Base-by-base conservation (phyloP, 768 basidiomycete species). In the Tulasnella calospora region DNA sequence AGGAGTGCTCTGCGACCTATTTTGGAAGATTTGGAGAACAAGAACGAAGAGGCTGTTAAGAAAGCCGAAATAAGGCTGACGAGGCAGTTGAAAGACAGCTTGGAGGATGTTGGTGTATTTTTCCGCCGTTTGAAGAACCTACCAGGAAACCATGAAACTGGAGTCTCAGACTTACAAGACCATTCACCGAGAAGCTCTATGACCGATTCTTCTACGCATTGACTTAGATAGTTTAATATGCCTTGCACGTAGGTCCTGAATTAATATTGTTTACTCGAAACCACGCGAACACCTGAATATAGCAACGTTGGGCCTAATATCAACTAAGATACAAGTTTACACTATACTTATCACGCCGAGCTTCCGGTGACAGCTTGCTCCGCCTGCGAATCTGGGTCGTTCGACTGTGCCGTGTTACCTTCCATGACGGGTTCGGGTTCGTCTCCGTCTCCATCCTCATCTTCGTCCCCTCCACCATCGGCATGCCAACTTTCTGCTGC, bases 401-500 rank as follows among this genome's bases (percentile, higher is more conserved):
- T 27, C 27, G 61, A 17, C 33, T 40, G 17, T 36, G 35, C 15
- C 27, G 47, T 40, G 21, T 47, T 19, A 33, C n/a, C n/a, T 23
- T 40, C 44, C 69, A 33, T 12, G 15, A 27, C 69, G 17, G 38
- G 17, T 38, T 78, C 77, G n/a, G 30, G 21, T 74, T 41, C 78
- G 17, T 57, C 78, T 44, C 30, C 38, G 2, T 74, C 78, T 19
- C 51, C 78, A 27, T 40, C 78, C 36, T 74, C 76, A 9, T 76
- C 80, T 1, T 70, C 78, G 5, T 79, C 80, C 33, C 84, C 90
- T 23, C 90, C 89, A 30, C 89, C 88, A 6, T 88, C 89, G 69
- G 88, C 89, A 69, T 88, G 89, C n/a, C 86, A 85, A 71, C 88
- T 88, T 33, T 67, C 61, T 21, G 90, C 88, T 74, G 90, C 90